Evolutionary conservation across 371 early-diverging fungal species (phyloP).

Genomic region (Zopfochytrium polystomum): DNA sequence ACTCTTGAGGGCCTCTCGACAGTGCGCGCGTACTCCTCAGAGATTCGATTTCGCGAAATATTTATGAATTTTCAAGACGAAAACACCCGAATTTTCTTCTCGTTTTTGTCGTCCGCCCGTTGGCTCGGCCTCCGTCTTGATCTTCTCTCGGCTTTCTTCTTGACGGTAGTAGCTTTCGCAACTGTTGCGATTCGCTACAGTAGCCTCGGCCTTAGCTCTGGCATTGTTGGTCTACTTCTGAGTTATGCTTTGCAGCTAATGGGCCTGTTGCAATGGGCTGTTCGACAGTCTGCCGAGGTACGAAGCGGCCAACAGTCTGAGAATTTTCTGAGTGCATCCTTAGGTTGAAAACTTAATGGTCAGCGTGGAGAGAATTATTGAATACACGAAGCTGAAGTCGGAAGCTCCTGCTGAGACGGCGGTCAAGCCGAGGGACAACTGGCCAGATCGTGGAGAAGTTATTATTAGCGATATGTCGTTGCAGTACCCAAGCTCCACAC

Average conservation of each 20-base stretch:
- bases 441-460: constrained; percentile 46
- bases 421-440: constrained; percentile 23
- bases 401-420: constrained; percentile 32
- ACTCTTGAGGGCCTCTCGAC: constrained; percentile 67
- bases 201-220: constrained; percentile 27
- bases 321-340: no score
- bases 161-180: constrained; percentile 29
- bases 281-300: constrained; percentile 40
- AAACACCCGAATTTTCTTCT: constrained; percentile 44
- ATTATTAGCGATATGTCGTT: constrained; percentile 27
- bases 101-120: constrained; percentile 31
- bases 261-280: constrained; percentile 43
- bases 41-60: no score
- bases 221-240: constrained; percentile 38
- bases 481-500: constrained; percentile 35
- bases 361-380: constrained; percentile 42
- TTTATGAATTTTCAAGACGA: constrained; percentile 43
- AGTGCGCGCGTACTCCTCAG: constrained; percentile 71
- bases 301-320: no score
- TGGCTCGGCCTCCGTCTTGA: constrained; percentile 51
- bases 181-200: constrained; percentile 27
- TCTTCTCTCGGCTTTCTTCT: constrained; percentile 24
- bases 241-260: constrained; percentile 39
- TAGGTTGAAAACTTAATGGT: constrained; percentile 47
- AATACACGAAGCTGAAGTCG: constrained; percentile 40